Base-by-base conservation (phyloP, 2,329 filamentous ascomycete genomes). In the Neofusicoccum parvum region DNA sequence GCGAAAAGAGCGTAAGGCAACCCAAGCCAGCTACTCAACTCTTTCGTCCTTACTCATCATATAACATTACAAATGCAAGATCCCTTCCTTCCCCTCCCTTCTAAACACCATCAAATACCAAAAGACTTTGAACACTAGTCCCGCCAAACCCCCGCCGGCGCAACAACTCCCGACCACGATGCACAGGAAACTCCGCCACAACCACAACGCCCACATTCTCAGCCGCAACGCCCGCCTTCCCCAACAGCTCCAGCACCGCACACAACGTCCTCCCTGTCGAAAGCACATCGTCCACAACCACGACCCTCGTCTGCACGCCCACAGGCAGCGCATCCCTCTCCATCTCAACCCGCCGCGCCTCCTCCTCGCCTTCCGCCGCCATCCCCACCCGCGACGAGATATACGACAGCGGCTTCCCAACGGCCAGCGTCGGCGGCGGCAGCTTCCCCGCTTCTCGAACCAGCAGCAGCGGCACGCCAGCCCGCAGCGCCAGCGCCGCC, bases 231-330 rank as follows among this genome's bases (percentile, higher is more conserved):
- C 82, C 81, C 66, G 76, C 80, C 69, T 83, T 56, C 0, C 46
- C 12, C 32, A 88, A 71, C 1, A 89, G 74, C 68, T 79, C 68
- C 39, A 89, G 69, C 41, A 86, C 78, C 6, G 83, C 84, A 71
- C 77, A 82, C 43, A 88, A 80, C 2, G 86, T 88, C 68, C 79
- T 69, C 1, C 85, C 86, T 0, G 83, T 85, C 5, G 86, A 80
- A 65, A 89, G 80, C 34, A 87, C 85, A 73, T 89, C 86, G 66
- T 89, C 86, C 5, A 89, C 79, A 0, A 88, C 80, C n/a, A 88
- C 77, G 11, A 88, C 81, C 3, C 76, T 77, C 3, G 72, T n/a
- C n/a, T n/a, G n/a, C n/a, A n/a, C 75, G 1, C 75, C 79, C 41
- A 32, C 70, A 0, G 76, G 69, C 17, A 88, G 37, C 43, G 74